Conservation (phyloP, 1,284 basidiomycete genomes). For the Pascua sp. region DNA sequence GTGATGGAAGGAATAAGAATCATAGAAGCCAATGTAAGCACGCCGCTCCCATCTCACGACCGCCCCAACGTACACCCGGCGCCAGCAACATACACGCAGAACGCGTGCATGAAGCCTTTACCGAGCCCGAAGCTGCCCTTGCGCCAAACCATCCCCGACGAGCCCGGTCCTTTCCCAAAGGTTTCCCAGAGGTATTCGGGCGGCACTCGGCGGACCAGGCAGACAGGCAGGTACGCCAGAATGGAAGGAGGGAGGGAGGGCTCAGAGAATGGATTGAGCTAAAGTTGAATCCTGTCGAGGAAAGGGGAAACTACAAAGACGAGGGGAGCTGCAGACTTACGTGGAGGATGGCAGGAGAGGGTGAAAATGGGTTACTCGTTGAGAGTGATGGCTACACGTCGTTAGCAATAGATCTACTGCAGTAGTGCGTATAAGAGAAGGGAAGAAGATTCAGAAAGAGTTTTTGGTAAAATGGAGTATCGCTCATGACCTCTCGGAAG, state of each 20-base stretch:
- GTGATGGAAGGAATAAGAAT: constrained; percentile 18
- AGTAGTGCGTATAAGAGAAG: constrained; percentile 1
- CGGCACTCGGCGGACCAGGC: constrained; percentile 3
- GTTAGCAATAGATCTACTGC: constrained; percentile 5
- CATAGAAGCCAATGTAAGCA: constrained; percentile 49
- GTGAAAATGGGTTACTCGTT: too few relatives aligned
- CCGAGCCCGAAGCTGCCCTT: constrained; percentile 25
- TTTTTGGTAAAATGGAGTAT: constrained; percentile 46
- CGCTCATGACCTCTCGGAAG: constrained; percentile 49
- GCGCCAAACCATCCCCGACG: neutral
- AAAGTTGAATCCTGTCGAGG: constrained; percentile 47
- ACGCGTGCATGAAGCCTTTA: constrained; percentile 22
- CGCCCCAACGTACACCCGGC: constrained; percentile 24
- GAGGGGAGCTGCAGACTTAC: constrained; percentile 5
- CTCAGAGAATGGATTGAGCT: constrained; percentile 52
- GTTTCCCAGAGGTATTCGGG: constrained; percentile 7
- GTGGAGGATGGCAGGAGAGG: neutral
- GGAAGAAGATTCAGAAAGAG: constrained; percentile 20
- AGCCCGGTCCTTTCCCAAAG: neutral
- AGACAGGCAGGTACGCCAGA: constrained; percentile 22
- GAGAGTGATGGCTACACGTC: too few relatives aligned
- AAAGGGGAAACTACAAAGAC: neutral
- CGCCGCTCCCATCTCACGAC: constrained; percentile 24
- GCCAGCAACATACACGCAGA: constrained; percentile 25
- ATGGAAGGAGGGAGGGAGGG: constrained; percentile 18